phyloP scores from a whole-genome alignment of 176 grass and related monocot genomes.

The Poa pratensis region DNA sequence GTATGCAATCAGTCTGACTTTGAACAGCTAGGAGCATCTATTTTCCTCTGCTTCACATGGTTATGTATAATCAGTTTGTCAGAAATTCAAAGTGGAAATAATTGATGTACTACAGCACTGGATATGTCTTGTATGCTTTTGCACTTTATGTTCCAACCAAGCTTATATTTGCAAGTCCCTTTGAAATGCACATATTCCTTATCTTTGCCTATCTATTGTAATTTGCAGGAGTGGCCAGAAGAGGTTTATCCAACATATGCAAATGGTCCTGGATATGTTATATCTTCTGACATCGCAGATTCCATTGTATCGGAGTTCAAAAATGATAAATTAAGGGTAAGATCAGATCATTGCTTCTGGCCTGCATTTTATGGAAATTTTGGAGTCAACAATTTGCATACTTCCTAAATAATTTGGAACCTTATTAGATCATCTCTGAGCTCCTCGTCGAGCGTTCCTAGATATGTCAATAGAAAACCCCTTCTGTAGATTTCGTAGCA shows the following conservation, averaged over 20 bases:
- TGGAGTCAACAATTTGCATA: conserved; percentile 5
- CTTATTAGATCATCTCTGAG: conserved; percentile 17
- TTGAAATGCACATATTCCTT: conserved; percentile 36
- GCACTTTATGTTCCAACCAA: conserved; percentile 11
- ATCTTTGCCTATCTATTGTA: conserved; percentile 41
- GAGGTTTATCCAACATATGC: conserved; percentile 95
- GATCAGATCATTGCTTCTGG: conserved; percentile 29
- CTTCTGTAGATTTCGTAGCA: neutral
- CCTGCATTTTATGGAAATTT: conserved; percentile 22
- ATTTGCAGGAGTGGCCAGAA: conserved; percentile 93
- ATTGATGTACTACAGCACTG: neutral
- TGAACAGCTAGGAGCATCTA: neutral
- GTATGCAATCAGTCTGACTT: conserved; percentile 17
- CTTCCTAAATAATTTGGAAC: conserved; percentile 2
- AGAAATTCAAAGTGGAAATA: conserved; percentile 19
- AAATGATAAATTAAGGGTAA: conserved; percentile 85
- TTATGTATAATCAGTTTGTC: conserved; percentile 3
- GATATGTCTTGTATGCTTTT: conserved; percentile 7
- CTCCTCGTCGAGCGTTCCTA: neutral
- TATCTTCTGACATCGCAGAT: conserved; percentile 85
- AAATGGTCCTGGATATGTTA: conserved; percentile 93
- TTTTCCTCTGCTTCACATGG: neutral
- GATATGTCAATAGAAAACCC: neutral
- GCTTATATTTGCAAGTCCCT: neutral
- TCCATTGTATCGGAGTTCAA: conserved; percentile 84